Base-by-base conservation (phyloP, 495 filamentous ascomycete genomes). In the Penicillium diatomitis region DNA sequence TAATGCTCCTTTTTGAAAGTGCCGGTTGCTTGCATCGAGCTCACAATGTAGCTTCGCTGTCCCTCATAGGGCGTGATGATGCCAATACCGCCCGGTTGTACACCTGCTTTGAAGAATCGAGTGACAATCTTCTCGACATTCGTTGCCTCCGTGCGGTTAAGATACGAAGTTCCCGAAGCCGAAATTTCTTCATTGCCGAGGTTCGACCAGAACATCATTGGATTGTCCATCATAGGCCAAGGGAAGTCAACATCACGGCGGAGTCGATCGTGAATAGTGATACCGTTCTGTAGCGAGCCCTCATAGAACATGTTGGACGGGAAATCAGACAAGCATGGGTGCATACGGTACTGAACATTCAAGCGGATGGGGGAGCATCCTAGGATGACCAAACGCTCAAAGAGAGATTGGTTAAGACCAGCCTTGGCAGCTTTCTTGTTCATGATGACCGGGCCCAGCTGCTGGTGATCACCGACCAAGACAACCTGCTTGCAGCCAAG, bases 131-230 rank as follows among this genome's bases (percentile, higher is more conserved):
- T 97, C 69, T 97, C 92, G 35, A 97, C 94, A 55, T 97, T 97
- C 7, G 88, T 84, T 6, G 92, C 89, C 63, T 99, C 92, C 3
- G 94, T 97, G 41, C 92, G 86, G 64, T 99, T 99, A 43, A 99
- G 82, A 61, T 97, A 99, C 6, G 91, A 96, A 1, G 94, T 99
- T 58, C 92, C 94, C 7, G 89, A 96, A 0, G 94, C 92, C 38
- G 90, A 95, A 46, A 99, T 97, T 64, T 99, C 92, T 63, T 99
- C 92, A 49, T 92, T 95, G 46, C 92, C 92, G 39, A 96, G 72
- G 62, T 97, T 97, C 6, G 90, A 94, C 92, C 92, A 99, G 73
- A 99, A 99, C 92, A 97, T 97, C 92, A 99, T 99, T 6, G 92
- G 92, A 49, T 82, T 84, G 55, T 97, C 94, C 42, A 74, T 79